Percentiles rank a stretch among this genome's conserved stretches.
Conservation (phyloP, 2,329 filamentous ascomycete genomes). For the Herpotrichia juniperi region DNA sequence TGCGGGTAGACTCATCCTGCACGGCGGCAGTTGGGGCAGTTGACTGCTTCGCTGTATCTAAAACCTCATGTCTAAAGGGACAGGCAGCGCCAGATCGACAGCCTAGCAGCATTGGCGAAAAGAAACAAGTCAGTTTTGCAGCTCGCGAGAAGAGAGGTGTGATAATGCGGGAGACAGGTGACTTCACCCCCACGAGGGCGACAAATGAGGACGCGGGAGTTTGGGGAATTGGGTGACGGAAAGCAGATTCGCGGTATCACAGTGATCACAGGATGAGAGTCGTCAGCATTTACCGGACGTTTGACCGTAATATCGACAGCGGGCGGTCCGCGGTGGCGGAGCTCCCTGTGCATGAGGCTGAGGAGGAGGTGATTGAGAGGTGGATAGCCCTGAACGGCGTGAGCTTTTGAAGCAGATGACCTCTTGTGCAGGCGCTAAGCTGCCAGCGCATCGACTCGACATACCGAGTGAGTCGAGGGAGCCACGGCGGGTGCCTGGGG, state of each 20-base stretch:
- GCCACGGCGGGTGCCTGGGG: conserved; percentile 43
- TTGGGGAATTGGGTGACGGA: conserved; percentile 30
- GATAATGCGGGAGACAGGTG: conserved; percentile 25
- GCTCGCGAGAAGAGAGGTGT: conserved; percentile 15
- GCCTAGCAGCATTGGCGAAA: conserved; percentile 43
- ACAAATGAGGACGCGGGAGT: conserved; percentile 31
- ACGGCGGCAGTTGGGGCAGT: conserved; percentile 22
- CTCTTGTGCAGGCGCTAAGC: conserved; percentile 39
- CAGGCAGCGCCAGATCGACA: conserved; percentile 60
- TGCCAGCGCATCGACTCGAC: conserved; percentile 47
- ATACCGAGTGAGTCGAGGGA: conserved; percentile 38
- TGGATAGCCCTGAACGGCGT: conserved; percentile 20
- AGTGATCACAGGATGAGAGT: conserved; percentile 33
- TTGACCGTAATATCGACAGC: conserved; percentile 48
- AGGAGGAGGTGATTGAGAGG: conserved; percentile 37
- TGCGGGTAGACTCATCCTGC: conserved; percentile 12
- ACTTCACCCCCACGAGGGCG: conserved; percentile 30
- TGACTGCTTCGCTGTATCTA: conserved; percentile 20
- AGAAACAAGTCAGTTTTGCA: conserved; percentile 18
- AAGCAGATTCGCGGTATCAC: conserved; percentile 28
- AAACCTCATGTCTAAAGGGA: conserved; percentile 55
- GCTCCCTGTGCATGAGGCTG: conserved; percentile 42
- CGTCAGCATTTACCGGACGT: conserved; percentile 46
- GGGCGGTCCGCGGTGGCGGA: conserved; percentile 39
- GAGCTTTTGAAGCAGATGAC: conserved; percentile 39